Evolutionary conservation across 2,329 filamentous ascomycete genomes (phyloP), one percentile per base, ranked within the genome.

Genomic region (Aspergillus sergii): DNA sequence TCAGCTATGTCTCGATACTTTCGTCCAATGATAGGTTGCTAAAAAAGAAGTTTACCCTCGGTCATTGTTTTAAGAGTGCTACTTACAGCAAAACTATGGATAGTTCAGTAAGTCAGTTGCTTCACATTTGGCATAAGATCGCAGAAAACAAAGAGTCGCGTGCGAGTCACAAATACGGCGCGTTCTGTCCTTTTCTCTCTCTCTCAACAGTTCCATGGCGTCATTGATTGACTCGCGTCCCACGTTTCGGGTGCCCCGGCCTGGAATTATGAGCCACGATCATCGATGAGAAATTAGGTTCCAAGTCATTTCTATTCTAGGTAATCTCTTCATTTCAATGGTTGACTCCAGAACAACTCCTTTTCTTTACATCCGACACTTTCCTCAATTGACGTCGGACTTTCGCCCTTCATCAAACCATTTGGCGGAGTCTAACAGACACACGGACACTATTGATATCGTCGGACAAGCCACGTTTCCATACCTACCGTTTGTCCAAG

Each of bases 181-280:
- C 32, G 48, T 50, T 60, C 53, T 61, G 45, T 9, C 7, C 39
- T 6, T 41, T 28, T 28, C 14, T 62, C 32, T 60, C 62, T 57
- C 53, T 50, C 51, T 63, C 55, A 60, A 56, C 58, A 61, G 54
- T 57, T 62, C 60, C 67, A 71, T 69, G 65, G 64, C 72, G 72
- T 76, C 72, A 76, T 73, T 66, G 60, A 69, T 66, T 60, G 66
- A 61, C 56, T 74, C 73, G 70, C 73, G 72, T 76, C 69, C 73
- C 74, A 71, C 71, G 70, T 69, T 72, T 72, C 64, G 60, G 65
- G 45, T 28, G 45, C 64, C 66, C 59, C 62, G 63, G 71, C 70
- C 64, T 68, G 68, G 64, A 61, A 61, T 63, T 45, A 60, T 51
- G 58, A 66, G 62, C 61, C 56, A 60, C 60, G 65, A 66, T 60